Conservation (phyloP, 257 asterid genomes). For the Petrea volubilis region DNA sequence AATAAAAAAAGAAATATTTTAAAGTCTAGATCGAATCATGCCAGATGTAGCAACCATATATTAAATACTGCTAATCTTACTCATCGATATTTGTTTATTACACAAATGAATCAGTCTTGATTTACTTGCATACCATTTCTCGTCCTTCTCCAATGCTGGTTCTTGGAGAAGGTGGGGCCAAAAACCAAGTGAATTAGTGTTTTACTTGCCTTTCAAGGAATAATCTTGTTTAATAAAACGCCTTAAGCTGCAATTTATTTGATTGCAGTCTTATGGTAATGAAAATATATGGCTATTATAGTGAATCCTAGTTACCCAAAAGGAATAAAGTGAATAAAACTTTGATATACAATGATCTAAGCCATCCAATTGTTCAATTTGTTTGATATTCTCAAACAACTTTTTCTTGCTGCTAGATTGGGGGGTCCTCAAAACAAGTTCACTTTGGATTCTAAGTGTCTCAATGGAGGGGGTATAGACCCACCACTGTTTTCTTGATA, state of each 20-base stretch:
- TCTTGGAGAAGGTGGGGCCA: no score
- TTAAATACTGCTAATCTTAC: neutral
- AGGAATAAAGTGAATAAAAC: conserved; percentile 42
- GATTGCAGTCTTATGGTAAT: neutral
- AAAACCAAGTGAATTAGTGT: no score
- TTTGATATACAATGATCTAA: conserved; percentile 13
- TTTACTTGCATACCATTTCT: neutral
- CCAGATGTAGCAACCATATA: neutral
- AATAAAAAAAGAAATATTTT: no score
- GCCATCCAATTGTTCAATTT: conserved; percentile 1
- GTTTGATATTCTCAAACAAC: conserved; percentile 29
- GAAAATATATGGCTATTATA: neutral
- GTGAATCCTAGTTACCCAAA: conserved; percentile 42
- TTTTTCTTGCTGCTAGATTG: conserved; percentile 20
- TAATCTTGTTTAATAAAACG: neutral
- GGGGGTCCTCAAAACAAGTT: conserved; percentile 31
- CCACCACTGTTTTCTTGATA: conserved; percentile 26
- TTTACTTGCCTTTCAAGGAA: neutral
- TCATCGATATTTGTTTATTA: no score
- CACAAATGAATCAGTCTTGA: neutral
- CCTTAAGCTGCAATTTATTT: conserved; percentile 5
- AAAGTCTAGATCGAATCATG: neutral
- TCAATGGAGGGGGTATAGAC: conserved; percentile 24
- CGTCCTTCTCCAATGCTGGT: neutral
- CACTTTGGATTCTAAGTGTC: conserved; percentile 28